Base-by-base conservation (phyloP, 169 alveolate species). In the Theileria annulata region DNA sequence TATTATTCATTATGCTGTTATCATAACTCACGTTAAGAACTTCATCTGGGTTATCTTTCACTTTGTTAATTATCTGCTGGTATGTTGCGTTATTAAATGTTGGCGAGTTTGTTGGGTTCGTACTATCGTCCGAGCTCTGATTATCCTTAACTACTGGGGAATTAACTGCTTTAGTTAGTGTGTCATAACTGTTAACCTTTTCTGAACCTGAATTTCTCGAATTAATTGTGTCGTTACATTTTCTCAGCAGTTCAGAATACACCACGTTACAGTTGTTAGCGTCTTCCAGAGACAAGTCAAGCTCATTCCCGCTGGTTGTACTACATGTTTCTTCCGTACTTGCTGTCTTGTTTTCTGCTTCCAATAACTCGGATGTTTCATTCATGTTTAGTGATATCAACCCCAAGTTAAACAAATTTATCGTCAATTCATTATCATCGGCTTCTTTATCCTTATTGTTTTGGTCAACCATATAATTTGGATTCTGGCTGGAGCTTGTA, bases 371-470 rank as follows among this genome's bases (percentile, higher is more conserved):
- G 13, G 51, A 42, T 1, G 51, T 12, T 42, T 2, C 17, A 42
- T 42, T 2, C 51, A 8, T 8, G 51, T 42, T 42, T 0, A 56
- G 66, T 19, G 28, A 19, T 56, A 56, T 56, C n/a, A 56, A 25
- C 13, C 66, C 66, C 31, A 56, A 25, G n/a, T 56, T 56, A 56
- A 56, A 56, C 66, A 56, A 25, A 25, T 56, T 56, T 56, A 56
- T 56, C 35, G 28, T 56, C 35, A 56, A 56, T 0, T 56, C 66
- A 4, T 56, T 56, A 10, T 56, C 66, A 21, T 13, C 8, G 31
- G 28, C 35, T 1, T 2, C 15, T 13, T 1, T 1, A 21, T 13
- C 17, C 13, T 42, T 42, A 17, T 42, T 42, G 51, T 42, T 3
- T 12, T n/a, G 3, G 51, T 17, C 13, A 42, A 10, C 51, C 17